Evolutionary conservation across 2,329 filamentous ascomycete genomes (phyloP).

Genomic region (Harringtonia aguacate): DNA sequence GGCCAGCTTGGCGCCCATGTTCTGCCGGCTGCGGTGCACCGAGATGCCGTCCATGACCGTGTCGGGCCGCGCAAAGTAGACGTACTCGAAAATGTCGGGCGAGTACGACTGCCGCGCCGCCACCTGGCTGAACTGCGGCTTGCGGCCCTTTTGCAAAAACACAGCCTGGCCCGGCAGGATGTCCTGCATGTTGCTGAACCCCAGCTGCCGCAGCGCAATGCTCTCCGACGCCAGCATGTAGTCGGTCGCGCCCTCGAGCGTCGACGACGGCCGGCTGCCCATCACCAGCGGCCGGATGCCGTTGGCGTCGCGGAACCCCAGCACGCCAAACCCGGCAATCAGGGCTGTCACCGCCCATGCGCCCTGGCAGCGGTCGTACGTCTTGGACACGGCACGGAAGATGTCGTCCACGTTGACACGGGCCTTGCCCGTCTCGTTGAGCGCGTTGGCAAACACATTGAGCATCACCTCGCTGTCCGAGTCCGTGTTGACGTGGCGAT

Average conservation of each 20-base stretch:
- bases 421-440: constrained; percentile 75
- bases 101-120: constrained; percentile 58
- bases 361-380: constrained; percentile 66
- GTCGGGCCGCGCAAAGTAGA: constrained; percentile 81
- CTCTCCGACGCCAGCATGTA: constrained; percentile 91
- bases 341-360: constrained; percentile 78
- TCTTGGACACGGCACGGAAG: constrained; percentile 60
- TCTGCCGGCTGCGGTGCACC: constrained; percentile 71
- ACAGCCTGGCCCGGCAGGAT: constrained; percentile 65
- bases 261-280: constrained; percentile 60
- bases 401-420: constrained; percentile 74
- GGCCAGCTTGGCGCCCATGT: constrained; percentile 77
- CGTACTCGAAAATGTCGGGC: constrained; percentile 79
- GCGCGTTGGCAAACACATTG: constrained; percentile 77
- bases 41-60: constrained; percentile 79
- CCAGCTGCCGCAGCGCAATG: constrained; percentile 70
- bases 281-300: constrained; percentile 77
- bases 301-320: constrained; percentile 63
- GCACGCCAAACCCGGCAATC: constrained; percentile 71
- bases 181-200: constrained; percentile 65
- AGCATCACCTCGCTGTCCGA: constrained; percentile 84
- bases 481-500: constrained; percentile 82
- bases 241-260: constrained; percentile 52
- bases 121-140: constrained; percentile 67
- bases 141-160: constrained; percentile 57